phyloP scores from a whole-genome alignment of 2,329 filamentous ascomycete species.

The Ascochyta pisi region DNA sequence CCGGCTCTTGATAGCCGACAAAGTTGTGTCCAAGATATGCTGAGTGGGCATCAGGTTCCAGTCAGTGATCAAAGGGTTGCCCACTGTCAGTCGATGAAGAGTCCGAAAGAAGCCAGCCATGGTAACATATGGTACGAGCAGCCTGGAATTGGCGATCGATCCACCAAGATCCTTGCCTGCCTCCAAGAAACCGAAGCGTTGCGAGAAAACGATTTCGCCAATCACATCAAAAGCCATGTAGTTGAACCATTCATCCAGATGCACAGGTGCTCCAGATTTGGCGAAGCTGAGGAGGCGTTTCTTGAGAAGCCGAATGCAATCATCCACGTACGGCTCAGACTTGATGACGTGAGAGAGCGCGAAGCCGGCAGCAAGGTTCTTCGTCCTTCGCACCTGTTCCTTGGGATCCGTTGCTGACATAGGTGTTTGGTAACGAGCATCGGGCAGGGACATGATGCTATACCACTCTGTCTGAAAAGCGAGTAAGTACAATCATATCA shows the following conservation, averaged over 20 bases:
- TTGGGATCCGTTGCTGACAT: slow-evolving; percentile 51
- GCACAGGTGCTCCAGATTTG: slow-evolving; percentile 39
- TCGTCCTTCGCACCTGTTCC: slow-evolving; percentile 36
- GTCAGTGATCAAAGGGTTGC: slow-evolving; percentile 43
- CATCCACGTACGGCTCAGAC: slow-evolving; percentile 1
- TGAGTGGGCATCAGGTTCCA: slow-evolving; percentile 46
- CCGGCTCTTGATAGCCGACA: slow-evolving; percentile 40
- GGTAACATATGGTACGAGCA: slow-evolving; percentile 13
- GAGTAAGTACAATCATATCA: neutral
- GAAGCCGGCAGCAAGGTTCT: slow-evolving; percentile 26
- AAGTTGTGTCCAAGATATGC: slow-evolving; percentile 50
- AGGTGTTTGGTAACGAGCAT: slow-evolving; percentile 51
- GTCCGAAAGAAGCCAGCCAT: slow-evolving; percentile 42
- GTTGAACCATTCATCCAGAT: slow-evolving; percentile 38
- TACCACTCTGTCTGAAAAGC: slow-evolving; percentile 41
- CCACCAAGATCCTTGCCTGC: slow-evolving; percentile 47
- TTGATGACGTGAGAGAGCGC: slow-evolving; percentile 37
- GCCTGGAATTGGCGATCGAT: slow-evolving; percentile 41
- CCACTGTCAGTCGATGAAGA: neutral
- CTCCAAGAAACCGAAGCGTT: slow-evolving; percentile 34
- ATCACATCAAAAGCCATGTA: slow-evolving; percentile 52
- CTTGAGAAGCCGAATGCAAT: slow-evolving; percentile 34
- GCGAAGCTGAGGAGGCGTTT: slow-evolving; percentile 24
- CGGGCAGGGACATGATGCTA: slow-evolving; percentile 48
- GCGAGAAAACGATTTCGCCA: slow-evolving; percentile 47